Evolutionary conservation across 768 basidiomycete species (phyloP).

Genomic region (Macrolepiota albuminosa): DNA sequence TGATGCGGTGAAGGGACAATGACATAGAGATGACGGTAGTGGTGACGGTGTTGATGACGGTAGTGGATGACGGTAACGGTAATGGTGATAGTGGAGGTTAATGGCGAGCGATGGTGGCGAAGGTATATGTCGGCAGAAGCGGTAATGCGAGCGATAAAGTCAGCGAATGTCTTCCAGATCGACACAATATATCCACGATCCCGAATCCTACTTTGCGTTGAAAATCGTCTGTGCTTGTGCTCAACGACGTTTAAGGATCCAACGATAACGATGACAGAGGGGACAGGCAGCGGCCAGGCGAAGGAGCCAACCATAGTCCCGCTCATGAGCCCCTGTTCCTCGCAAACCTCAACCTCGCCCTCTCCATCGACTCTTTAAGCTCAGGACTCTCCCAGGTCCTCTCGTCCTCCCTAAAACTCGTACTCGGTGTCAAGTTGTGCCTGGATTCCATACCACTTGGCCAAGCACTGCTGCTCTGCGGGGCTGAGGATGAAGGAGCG

Average conservation of each 20-base stretch:
- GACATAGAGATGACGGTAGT: neutral
- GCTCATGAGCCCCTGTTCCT: neutral
- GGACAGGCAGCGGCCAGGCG: neutral
- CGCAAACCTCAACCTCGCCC: slow-evolving; percentile 31
- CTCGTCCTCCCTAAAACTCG: slow-evolving; percentile 40
- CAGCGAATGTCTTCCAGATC: neutral
- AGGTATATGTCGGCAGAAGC: neutral
- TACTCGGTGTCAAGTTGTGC: slow-evolving; percentile 20
- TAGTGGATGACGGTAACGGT: neutral
- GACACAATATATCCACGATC: too few species aligned
- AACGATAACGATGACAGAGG: neutral
- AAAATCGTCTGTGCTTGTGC: neutral
- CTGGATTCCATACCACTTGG: slow-evolving; percentile 18
- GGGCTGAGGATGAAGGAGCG: slow-evolving; percentile 9
- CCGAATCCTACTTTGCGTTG: neutral
- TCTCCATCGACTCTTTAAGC: slow-evolving; percentile 67
- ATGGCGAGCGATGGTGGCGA: neutral
- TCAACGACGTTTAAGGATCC: neutral
- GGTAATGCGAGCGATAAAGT: neutral
- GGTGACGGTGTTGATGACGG: neutral
- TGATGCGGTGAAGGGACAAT: neutral
- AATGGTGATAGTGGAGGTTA: too few species aligned
- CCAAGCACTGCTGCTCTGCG: slow-evolving; percentile 13
- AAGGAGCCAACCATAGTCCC: neutral
- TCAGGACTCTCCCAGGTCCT: slow-evolving; percentile 57